phyloP scores from a whole-genome alignment of 768 basidiomycete genomes.

The Rhizopogon vesiculosus region DNA sequence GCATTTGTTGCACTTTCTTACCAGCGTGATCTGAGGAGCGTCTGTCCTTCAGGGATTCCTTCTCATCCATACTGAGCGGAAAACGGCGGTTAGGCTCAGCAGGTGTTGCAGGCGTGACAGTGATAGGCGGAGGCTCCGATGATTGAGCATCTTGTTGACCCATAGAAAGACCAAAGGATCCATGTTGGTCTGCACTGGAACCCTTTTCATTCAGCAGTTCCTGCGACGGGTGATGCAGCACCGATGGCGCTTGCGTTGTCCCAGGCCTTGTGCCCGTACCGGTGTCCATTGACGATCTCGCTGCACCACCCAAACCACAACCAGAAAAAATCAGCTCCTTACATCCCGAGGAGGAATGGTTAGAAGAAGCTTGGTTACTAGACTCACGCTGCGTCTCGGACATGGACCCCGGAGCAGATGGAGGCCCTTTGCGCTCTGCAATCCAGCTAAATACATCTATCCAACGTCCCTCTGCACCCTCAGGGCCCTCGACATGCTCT shows the following conservation, averaged over 20 bases:
- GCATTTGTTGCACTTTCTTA: constrained; percentile 72
- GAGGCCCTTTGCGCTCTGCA: constrained; percentile 48
- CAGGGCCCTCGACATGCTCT: constrained; percentile 83
- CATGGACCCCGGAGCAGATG: neutral
- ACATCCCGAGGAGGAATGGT: neutral
- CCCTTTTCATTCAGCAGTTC: constrained; percentile 12
- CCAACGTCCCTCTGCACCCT: constrained; percentile 77
- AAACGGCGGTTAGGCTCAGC: constrained; percentile 25
- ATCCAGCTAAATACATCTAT: constrained; percentile 86
- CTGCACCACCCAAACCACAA: constrained; percentile 7
- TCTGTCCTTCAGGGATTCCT: constrained; percentile 13
- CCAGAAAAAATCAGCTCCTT: constrained; percentile 1
- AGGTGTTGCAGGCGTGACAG: constrained; percentile 59
- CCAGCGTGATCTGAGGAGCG: constrained; percentile 41
- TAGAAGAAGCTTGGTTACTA: neutral
- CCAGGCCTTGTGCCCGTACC: constrained; percentile 17
- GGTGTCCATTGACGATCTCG: constrained; percentile 27
- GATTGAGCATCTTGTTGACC: neutral
- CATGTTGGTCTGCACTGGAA: neutral
- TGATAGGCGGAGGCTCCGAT: constrained; percentile 38
- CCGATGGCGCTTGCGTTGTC: constrained; percentile 15
- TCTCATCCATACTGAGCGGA: constrained; percentile 11
- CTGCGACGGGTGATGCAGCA: constrained; percentile 9
- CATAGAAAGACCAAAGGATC: constrained; percentile 1
- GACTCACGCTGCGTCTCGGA: constrained; percentile 23